Evolutionary conservation across 1,284 basidiomycete genomes (phyloP), one percentile per base, ranked within the genome.

Genomic region (Ustilago esculenta): DNA sequence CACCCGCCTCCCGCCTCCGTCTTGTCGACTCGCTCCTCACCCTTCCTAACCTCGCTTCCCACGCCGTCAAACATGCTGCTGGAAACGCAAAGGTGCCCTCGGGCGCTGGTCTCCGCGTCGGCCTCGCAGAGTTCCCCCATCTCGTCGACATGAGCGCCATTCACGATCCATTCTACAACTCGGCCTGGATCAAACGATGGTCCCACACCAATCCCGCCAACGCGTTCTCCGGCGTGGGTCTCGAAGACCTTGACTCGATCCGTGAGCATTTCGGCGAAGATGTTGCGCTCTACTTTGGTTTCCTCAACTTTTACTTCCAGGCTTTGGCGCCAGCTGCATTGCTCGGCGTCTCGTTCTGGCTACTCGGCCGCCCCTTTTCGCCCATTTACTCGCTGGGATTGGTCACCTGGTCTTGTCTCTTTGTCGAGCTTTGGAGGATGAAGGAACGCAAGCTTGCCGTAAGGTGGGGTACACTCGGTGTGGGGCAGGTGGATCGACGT

Each of bases 251-350:
- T 25, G 80, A 81, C 36, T 65, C 66, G 23, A 60, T 81, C 29
- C 68, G 79, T 14, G 66, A 67, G 40, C 76, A 81, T 39, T 77
- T 80, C 39, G 80, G 80, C n/a, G 80, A 79, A 39, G 61, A 80
- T n/a, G 54, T 81, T 11, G 80, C 79, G 20, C 53, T 81, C 15
- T 81, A 81, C 65, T 81, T 81, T 67, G 79, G 69, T 27, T 81
- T 80, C 44, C 67, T 81, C 44, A 73, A 74, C 59, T 75, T 35
- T 46, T 81, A 81, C 64, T 80, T 77, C 29, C 66, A 65, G 40
- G 63, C 77, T 11, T 59, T 81, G 2, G 64, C 65, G 1, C 75
- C 77, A 0, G 51, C 73, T 9, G 76, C 79, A 2, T 27, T 70
- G 15, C 45, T 75, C 10, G 80, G 77, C 0, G 32, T 70, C 2